Conservation (phyloP, 116 monocot species). For the Cymodocea nodosa region DNA sequence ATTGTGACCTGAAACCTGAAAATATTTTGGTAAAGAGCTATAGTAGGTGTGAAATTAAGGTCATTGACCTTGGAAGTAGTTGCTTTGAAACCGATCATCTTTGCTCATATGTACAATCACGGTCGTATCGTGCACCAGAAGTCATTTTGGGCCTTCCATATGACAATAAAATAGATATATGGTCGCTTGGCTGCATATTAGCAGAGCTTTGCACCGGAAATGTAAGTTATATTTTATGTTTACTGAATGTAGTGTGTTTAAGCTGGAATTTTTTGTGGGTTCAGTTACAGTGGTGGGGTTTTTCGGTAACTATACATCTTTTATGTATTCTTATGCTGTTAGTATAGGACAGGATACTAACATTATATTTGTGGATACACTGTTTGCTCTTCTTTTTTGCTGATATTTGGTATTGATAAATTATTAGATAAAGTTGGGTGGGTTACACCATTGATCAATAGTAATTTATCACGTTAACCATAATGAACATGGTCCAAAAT, state of each 20-base stretch:
- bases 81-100: conserved; percentile 92
- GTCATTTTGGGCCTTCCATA: conserved; percentile 81
- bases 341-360: no score
- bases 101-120: conserved; percentile 89
- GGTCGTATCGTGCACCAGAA: conserved; percentile 91
- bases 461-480: no score
- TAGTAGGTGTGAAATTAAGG: conserved; percentile 87
- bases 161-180: conserved; percentile 89
- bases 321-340: no score
- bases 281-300: no score
- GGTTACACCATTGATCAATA: no score
- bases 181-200: conserved; percentile 93
- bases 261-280: no score
- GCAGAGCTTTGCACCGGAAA: conserved; percentile 91
- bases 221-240: conserved; percentile 33
- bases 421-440: no score
- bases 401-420: no score
- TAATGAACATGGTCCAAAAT: no score
- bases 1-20: conserved; percentile 91
- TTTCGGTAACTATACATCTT: no score
- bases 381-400: no score
- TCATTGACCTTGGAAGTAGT: conserved; percentile 92
- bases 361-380: no score
- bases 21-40: conserved; percentile 92
- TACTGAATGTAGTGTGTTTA: not conserved